Evolutionary conservation across 2,329 filamentous ascomycete species (phyloP), one percentile per base, ranked within the genome.

Genomic region (Fusarium irregulare): DNA sequence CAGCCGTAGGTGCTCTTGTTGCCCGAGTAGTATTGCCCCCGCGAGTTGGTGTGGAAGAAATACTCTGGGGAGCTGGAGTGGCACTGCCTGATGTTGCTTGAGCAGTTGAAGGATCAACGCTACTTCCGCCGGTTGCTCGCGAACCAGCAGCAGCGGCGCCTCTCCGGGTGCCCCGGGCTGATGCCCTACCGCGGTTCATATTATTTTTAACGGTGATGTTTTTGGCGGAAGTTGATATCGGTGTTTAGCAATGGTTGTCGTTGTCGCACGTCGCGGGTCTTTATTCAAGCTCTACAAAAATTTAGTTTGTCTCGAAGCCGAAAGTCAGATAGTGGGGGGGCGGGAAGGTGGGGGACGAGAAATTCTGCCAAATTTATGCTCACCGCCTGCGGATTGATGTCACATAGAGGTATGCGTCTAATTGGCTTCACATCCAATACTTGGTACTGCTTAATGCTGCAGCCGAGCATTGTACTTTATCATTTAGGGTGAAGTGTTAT

Each of bases 181-280:
- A 60, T 46, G 75, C 71, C 68, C 79, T 75, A 32, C 77, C 78
- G 57, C 79, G 75, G 57, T 76, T 75, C 79, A 81, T 81, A n/a
- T 27, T 56, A 4, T 32, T 16, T n/a, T 18, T 12, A 20, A 13
- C 23, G 12, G 16, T 16, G 16, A 23, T 16, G 34, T 20, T 27
- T 7, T 8, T 20, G 16, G 18, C 14, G 14, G n/a, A 28, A 42
- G 6, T 20, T 10, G 10, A 21, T 48, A n/a, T 37, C 6, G 18
- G 9, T 6, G 32, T 25, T 42, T 54, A 48, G 66, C 56, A 23
- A 18, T 44, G 14, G 28, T 49, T 23, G 28, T 56, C 28, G 56
- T 66, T 37, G 40, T 63, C 61, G 45, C 30, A 46, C 28, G 16
- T 40, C 32, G 6, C 49, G 25, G 23, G 28, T 51, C 20, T 65